Conservation (phyloP, 345 rosid genomes). For the Ailanthus altissimus region DNA sequence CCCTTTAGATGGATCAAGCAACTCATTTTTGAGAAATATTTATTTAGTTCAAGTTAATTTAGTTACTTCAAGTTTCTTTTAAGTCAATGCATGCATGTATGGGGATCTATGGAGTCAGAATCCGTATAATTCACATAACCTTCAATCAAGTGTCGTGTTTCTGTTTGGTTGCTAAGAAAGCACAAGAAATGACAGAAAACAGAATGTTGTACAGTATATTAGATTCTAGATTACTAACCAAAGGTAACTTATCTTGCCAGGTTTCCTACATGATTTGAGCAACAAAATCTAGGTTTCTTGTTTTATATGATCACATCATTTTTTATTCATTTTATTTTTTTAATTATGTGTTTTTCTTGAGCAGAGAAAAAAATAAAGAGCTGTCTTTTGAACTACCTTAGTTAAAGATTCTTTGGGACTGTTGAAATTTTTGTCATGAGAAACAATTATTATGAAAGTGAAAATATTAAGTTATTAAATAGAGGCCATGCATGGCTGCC, state of each 20-base stretch:
- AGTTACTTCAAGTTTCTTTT: neutral
- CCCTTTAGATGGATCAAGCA: neutral
- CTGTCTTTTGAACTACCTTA: neutral
- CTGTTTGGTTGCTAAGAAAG: constrained; percentile 24
- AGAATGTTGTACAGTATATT: neutral
- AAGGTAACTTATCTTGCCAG: neutral
- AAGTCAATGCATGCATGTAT: neutral
- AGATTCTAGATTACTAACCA: neutral
- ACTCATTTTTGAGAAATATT: neutral
- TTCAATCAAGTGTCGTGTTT: neutral
- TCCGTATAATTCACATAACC: neutral
- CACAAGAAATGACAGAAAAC: neutral
- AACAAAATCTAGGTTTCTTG: neutral
- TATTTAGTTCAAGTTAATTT: neutral
- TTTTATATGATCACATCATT: neutral
- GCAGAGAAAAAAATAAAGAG: neutral
- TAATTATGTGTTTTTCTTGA: neutral
- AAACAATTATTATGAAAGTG: neutral
- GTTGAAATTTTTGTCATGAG: no score
- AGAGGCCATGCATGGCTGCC: constrained; percentile 35
- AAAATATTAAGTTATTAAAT: no score
- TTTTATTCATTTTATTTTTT: neutral
- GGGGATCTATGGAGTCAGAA: neutral
- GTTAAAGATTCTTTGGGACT: neutral
- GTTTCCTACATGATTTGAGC: neutral